Evolutionary conservation across 805 yeast species (phyloP), one percentile per base, ranked within the genome.

Genomic region (Saturnispora quitensis): DNA sequence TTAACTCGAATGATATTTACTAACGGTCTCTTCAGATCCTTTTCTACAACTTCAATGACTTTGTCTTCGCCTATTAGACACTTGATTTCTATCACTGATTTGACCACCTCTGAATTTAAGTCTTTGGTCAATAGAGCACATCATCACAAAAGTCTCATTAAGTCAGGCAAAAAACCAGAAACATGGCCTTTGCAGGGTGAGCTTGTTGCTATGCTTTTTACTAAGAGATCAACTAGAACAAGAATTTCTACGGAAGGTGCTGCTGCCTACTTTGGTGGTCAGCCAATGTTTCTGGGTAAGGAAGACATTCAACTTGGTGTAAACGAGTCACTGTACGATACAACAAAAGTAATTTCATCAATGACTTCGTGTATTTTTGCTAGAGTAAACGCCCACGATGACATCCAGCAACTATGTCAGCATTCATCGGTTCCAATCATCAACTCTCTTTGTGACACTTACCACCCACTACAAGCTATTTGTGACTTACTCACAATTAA

Each of bases 301-400:
- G 97, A 90, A 59, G 99, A 93, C 61, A 93, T 93, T 64, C 99
- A 93, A 69, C 73, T 93, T 51, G 99, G 99, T 43, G 96, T 89
- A 43, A 93, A 93, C 64, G 99, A 93, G 73, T 77, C 93, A 0
- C 70, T 89, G 53, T 85, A 86, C 61, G 99, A 93, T 67, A 86
- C 97, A 2, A 77, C 96, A 17, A 82, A 80, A 58, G 96, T 93
- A 35, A 78, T 93, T 4, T 86, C 96, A 13, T 89, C 97, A 2
- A 93, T 93, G 99, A 87, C 95, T 1, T 84, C 96, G n/a, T 85
- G 96, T 56, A 81, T 93, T 6, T 90, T 93, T 71, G 99, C 98
- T n/a, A 82, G 99, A 63, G 99, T 93, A 18, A 83, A 88, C 57
- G 72, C 79, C 27, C 97, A 93, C 63, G 73, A 79, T 24, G 97